phyloP scores from a whole-genome alignment of 2,329 filamentous ascomycete species.

The Sclerotinia spermophila region DNA sequence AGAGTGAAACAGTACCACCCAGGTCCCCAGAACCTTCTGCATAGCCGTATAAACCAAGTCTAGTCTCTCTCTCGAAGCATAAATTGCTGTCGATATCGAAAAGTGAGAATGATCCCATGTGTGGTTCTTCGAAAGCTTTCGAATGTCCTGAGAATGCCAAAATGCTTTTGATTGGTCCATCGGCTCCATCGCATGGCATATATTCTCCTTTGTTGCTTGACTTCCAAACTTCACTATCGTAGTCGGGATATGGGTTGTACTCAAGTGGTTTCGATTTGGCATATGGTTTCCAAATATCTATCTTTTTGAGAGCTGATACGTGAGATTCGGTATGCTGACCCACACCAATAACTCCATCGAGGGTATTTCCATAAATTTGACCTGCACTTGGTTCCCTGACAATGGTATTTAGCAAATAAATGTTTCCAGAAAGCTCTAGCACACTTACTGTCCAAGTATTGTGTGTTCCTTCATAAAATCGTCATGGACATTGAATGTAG shows the following conservation, averaged over 20 bases:
- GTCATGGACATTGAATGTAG: background rate
- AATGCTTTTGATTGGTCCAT: conserved; percentile 51
- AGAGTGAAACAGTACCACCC: accelerated
- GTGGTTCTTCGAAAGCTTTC: conserved; percentile 54
- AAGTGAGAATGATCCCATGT: conserved; percentile 60
- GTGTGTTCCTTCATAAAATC: conserved; percentile 27
- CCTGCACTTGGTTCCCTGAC: conserved; percentile 46
- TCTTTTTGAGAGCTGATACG: conserved; percentile 34
- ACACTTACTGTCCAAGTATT: conserved; percentile 25
- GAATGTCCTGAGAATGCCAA: conserved; percentile 61
- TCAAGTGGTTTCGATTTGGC: conserved; percentile 48
- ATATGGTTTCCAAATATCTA: conserved; percentile 43
- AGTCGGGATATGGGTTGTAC: conserved; percentile 69
- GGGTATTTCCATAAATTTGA: conserved; percentile 55
- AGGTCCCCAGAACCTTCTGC: conserved; percentile 36
- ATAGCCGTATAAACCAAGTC: conserved; percentile 64
- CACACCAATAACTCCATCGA: conserved; percentile 45
- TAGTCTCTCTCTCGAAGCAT: conserved; percentile 66
- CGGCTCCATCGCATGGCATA: conserved; percentile 61
- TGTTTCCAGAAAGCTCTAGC: conserved; percentile 6
- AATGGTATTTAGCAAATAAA: conserved; percentile 19
- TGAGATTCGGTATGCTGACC: conserved; percentile 33
- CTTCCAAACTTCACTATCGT: conserved; percentile 61
- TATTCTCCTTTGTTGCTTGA: conserved; percentile 54
- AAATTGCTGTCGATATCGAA: conserved; percentile 59